Conservation (phyloP, 768 basidiomycete species). For the Russula virescens region DNA sequence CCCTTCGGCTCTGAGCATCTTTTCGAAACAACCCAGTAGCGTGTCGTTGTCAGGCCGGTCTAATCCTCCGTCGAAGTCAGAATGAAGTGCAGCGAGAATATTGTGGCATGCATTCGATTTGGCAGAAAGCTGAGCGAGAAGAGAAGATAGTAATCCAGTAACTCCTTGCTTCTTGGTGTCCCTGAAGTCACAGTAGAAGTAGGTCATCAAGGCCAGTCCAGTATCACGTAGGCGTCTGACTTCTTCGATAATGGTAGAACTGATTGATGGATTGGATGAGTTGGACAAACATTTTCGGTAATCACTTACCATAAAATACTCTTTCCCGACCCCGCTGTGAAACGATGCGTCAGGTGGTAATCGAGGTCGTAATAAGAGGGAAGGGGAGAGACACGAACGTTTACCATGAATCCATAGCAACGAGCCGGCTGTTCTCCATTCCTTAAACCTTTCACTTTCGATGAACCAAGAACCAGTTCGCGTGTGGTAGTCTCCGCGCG, state of each 20-base stretch:
- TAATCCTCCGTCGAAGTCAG: neutral
- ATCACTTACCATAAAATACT: neutral
- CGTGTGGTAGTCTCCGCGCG: neutral
- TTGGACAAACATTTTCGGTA: neutral
- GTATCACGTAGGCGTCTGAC: neutral
- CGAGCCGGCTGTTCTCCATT: neutral
- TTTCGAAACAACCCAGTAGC: neutral
- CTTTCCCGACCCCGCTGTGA: neutral
- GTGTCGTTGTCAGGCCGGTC: neutral
- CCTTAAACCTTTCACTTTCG: neutral
- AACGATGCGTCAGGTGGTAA: neutral
- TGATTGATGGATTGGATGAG: neutral
- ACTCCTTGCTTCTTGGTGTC: neutral
- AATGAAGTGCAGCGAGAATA: neutral
- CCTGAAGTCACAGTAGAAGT: neutral
- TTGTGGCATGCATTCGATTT: neutral
- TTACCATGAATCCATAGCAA: neutral
- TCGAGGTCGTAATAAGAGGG: no score
- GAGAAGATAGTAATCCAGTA: neutral
- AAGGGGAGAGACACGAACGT: neutral
- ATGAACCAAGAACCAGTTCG: neutral
- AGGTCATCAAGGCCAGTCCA: neutral
- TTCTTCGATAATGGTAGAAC: neutral
- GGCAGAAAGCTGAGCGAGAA: neutral
- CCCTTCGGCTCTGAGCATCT: neutral